Base-by-base conservation (phyloP, 2,329 filamentous ascomycete genomes). In the Atkinsonella texensis region DNA sequence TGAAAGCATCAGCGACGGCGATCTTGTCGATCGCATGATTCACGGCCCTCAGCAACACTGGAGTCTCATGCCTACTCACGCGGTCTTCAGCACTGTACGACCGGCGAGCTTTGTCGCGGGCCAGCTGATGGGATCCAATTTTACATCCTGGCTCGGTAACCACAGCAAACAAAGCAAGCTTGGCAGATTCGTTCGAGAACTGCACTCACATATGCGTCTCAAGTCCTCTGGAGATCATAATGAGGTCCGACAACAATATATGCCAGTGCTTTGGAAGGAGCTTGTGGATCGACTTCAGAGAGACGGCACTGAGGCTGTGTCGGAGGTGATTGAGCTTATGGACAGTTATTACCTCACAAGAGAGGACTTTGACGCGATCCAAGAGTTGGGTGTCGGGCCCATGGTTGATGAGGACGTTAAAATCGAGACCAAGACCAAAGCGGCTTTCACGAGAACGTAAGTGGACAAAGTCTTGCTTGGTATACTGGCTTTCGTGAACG, bases 31-130 rank as follows among this genome's bases (percentile, higher is more conserved):
- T 67, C 80, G 89, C 49, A 96, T 98, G 91, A 98, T 98, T 54
- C 93, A 98, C 66, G 93, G 93, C 28, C 88, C 89, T 44, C 93
- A 98, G 64, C 93, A 98, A 65, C 93, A 98, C 56, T 98, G 93
- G 93, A 93, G 87, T 63, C 71, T 98, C 55, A 98, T 98, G 93
- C 93, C 93, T 13, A 86, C 88, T 1, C 93, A 98, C 68, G 93
- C 90, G 28, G 78, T 96, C 40, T 96, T 97, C 71, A 95, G 90
- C 63, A 94, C 95, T 51, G 91, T 98, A 23, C 78, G 87, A 28
- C 93, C 93, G 4, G 85, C 93, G 8, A 95, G 89, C 66, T 95
- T 86, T 63, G 76, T 93, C 11, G 80, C 88, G 48, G 93, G 93
- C 41, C 84, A 85, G 60, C 79, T 94, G 59, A 75, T 80, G 56